Evolutionary conservation across 208 protist genomes (phyloP).

Genomic region (Crithidia acanthocephali): DNA sequence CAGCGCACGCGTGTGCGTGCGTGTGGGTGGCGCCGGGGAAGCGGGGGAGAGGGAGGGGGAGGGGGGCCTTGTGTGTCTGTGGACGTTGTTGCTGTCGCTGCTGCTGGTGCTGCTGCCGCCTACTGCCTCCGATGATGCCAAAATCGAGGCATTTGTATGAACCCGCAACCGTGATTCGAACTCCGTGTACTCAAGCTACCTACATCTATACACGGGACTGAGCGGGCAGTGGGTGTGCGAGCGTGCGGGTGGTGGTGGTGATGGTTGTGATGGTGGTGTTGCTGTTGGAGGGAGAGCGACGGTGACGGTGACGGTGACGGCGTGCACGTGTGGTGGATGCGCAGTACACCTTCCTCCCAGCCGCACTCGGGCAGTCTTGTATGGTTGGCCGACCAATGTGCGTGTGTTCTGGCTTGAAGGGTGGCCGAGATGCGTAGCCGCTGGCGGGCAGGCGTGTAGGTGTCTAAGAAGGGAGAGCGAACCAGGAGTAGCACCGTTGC

Average conservation of each 20-base stretch:
- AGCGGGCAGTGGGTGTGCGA: background rate
- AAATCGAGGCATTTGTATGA: slow-evolving; percentile 30
- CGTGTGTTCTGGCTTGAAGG: slow-evolving; percentile 14
- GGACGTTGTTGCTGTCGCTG: background rate
- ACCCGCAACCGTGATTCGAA: slow-evolving; percentile 24
- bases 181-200: slow-evolving; percentile 26
- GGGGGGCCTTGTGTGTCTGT: no score
- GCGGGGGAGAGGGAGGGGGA: no score
- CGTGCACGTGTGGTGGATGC: no score
- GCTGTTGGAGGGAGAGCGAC: slow-evolving; percentile 25
- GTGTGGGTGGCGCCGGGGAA: no score
- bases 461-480: no score
- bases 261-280: slow-evolving; percentile 22
- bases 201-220: slow-evolving; percentile 26
- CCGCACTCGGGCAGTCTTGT: background rate
- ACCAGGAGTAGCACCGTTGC: slow-evolving; percentile 37
- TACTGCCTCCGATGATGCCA: slow-evolving; percentile 5
- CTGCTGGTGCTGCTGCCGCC: background rate
- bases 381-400: slow-evolving; percentile 1
- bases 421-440: slow-evolving; percentile 7
- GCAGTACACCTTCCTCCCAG: slow-evolving; percentile 9
- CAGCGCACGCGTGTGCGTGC: no score
- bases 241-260: slow-evolving; percentile 7
- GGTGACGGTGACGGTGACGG: no score
- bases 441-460: background rate